Evolutionary conservation across 140 eudicot genomes (phyloP).

Genomic region (Anethum foeniculum): DNA sequence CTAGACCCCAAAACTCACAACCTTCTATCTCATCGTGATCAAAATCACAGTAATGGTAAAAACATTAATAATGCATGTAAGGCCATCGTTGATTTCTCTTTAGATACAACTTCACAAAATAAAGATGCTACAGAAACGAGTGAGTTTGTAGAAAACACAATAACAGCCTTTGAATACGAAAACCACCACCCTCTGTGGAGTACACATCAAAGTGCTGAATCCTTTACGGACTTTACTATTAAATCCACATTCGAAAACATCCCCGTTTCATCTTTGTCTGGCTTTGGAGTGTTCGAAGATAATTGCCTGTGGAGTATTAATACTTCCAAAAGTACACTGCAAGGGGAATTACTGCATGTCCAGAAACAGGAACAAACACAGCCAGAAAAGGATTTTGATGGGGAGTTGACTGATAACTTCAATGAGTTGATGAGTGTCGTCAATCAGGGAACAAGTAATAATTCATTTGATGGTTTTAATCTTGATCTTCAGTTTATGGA

Average conservation of each 20-base stretch:
- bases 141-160: conserved; percentile 24
- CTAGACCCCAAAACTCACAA: conserved; percentile 94
- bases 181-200: conserved; percentile 19
- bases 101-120: conserved; percentile 24
- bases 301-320: conserved; percentile 10
- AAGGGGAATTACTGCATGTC: neutral
- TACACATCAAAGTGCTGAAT: conserved; percentile 13
- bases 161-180: conserved; percentile 17
- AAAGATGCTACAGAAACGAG: conserved; percentile 19
- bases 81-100: conserved; percentile 14
- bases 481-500: conserved; percentile 63
- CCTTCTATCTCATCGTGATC: conserved; percentile 44
- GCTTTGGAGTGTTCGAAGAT: conserved; percentile 20
- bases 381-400: neutral
- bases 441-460: conserved; percentile 14
- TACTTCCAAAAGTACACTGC: conserved; percentile 14
- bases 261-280: conserved; percentile 20
- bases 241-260: conserved; percentile 17
- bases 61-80: conserved; percentile 18
- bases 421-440: conserved; percentile 17
- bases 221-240: conserved; percentile 25
- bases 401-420: neutral
- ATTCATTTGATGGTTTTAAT: conserved; percentile 31
- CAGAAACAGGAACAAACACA: conserved; percentile 12
- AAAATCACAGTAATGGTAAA: neutral